Evolutionary conservation across 2,329 filamentous ascomycete genomes (phyloP), one percentile per base, ranked within the genome.

Genomic region (Acephala macrosclerotiorum): DNA sequence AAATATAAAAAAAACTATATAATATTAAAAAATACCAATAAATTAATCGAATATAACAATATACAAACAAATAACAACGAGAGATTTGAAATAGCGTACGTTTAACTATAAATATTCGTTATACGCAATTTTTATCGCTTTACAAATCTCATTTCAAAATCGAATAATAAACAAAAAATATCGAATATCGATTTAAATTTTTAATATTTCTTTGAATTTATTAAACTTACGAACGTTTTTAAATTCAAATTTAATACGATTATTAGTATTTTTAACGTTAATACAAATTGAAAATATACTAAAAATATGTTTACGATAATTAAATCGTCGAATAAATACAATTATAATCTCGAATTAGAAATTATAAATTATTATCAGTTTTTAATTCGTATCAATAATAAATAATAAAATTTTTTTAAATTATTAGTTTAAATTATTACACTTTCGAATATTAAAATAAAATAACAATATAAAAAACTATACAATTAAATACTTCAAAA

Each of bases 1-100:
- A 22, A 78, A 79, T 58, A 73, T 79, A 40, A 72, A 73, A 11
- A 75, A 78, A 40, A 79, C 80, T 45, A 75, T 38, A 64, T 67
- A 67, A 58, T 67, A 35, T 64, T 67, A 53, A 45, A 67, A 51
- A 61, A 51, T 25, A 40, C 49, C 29, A 35, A 67, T 64, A 29
- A 49, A 36, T 51, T 64, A 2, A 59, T 38, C 57, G 20, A 64
- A 67, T 61, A 67, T 60, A 45, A 47, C 45, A 25, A 64, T 61
- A 64, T 14, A 51, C 47, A 14, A n/a, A 51, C 47, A n/a, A n/a
- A n/a, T n/a, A 33, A 66, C 45, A 36, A 66, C 6, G 33, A 60
- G 55, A 55, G 57, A 58, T 66, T 66, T 63, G 20, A 66, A 60
- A 63, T 63, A 63, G 60, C 49, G 35, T 66, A 63, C 35, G 33